Evolutionary conservation across 1,284 basidiomycete species (phyloP).

Genomic region (Tylopilus microsporus): DNA sequence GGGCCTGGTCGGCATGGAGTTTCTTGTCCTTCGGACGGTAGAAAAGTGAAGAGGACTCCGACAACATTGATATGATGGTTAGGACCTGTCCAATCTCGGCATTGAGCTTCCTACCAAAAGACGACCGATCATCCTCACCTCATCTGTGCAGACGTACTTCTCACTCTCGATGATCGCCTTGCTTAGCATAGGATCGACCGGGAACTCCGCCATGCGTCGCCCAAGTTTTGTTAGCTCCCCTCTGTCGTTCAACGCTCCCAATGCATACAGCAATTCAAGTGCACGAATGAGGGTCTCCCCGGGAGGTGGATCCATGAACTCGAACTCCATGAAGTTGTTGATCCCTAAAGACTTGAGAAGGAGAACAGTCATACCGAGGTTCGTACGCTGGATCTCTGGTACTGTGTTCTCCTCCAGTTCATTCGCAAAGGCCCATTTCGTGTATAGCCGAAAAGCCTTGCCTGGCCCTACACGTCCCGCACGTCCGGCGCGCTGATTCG

Average conservation of each 20-base stretch:
- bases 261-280: constrained; percentile 88
- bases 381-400: constrained; percentile 97
- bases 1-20: constrained; percentile 90
- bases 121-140: constrained; percentile 48
- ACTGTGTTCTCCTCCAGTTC: constrained; percentile 96
- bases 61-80: constrained; percentile 97
- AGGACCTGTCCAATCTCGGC: constrained; percentile 54
- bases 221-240: constrained; percentile 97
- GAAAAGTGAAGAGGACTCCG: constrained; percentile 91
- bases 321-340: constrained; percentile 96
- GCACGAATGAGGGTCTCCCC: constrained; percentile 98
- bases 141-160: constrained; percentile 92
- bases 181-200: constrained; percentile 95
- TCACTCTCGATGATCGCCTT: constrained; percentile 97
- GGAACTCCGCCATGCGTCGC: constrained; percentile 97
- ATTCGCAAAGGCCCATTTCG: constrained; percentile 93
- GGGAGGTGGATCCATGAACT: constrained; percentile 98
- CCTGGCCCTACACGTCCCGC: constrained; percentile 97
- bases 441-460: constrained; percentile 97
- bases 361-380: constrained; percentile 93
- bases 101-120: neutral
- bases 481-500: constrained; percentile 93
- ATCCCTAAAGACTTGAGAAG: constrained; percentile 95
- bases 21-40: constrained; percentile 98
- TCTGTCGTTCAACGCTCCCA: constrained; percentile 93